Percentiles rank a stretch among this genome's conserved stretches.
Conservation (phyloP, 2,329 filamentous ascomycete genomes). For the Talaromyces sp. region DNA sequence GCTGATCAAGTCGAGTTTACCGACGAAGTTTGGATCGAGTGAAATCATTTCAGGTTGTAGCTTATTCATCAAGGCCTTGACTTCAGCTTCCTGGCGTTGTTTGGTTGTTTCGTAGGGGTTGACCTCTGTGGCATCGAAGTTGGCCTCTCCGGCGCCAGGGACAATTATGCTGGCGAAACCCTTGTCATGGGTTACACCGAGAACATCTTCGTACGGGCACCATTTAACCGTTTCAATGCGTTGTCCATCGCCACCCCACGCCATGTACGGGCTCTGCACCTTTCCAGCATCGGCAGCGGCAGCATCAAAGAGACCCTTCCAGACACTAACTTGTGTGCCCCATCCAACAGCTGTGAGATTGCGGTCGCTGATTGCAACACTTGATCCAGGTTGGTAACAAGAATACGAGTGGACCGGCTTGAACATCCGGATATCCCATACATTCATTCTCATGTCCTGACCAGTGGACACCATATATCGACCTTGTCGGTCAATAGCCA, state of each 20-base stretch:
- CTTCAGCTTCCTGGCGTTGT: conserved; percentile 88
- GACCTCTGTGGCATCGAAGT: conserved; percentile 87
- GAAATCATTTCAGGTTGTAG: conserved; percentile 96
- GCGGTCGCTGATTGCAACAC: conserved; percentile 82
- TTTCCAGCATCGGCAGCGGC: conserved; percentile 68
- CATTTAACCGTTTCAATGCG: conserved; percentile 77
- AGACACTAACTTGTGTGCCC: conserved; percentile 84
- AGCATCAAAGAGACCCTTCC: conserved; percentile 84
- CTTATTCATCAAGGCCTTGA: conserved; percentile 88
- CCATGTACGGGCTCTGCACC: conserved; percentile 84
- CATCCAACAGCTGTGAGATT: conserved; percentile 85
- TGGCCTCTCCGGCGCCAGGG: conserved; percentile 92
- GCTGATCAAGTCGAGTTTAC: conserved; percentile 76
- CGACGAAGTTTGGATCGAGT: conserved; percentile 86
- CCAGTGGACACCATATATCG: conserved; percentile 94
- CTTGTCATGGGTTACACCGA: conserved; percentile 77
- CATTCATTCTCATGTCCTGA: conserved; percentile 85
- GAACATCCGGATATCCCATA: conserved; percentile 95
- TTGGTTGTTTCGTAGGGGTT: conserved; percentile 95
- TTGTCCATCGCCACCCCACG: conserved; percentile 83
- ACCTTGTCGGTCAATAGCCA: conserved; percentile 84
- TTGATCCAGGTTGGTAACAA: conserved; percentile 75
- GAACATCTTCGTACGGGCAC: conserved; percentile 92
- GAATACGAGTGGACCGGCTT: conserved; percentile 88
- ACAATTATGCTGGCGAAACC: conserved; percentile 89